These are phyloP conservation scores for Pseudomonodictys pantanalensis DNA, from an alignment of 495 filamentous ascomycete genomes.

Conservation along the genomic window DNA sequence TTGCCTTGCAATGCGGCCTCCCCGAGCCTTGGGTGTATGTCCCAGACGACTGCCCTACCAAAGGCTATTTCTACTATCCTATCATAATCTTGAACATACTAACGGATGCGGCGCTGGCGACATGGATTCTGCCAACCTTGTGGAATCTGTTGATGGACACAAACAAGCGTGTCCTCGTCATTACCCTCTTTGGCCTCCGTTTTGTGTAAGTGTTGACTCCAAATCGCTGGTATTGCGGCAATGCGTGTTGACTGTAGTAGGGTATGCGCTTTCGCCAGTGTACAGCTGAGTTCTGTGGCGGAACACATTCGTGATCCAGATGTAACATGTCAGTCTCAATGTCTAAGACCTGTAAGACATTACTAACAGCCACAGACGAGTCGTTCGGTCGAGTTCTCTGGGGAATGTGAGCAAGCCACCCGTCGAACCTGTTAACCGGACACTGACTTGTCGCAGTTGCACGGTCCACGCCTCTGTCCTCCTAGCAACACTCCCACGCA, in stretches of 20 bases:
- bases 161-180: conserved; percentile 17
- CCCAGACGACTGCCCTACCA: conserved; percentile 16
- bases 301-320: not conserved
- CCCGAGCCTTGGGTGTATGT: conserved; percentile 27
- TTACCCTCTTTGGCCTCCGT: conserved; percentile 24
- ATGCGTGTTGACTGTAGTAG: conserved; percentile 2
- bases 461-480: conserved; percentile 21
- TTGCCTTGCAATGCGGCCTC: conserved; percentile 31
- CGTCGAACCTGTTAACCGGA: not conserved
- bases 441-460: not conserved
- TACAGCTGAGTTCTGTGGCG: not conserved
- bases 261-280: conserved; percentile 4
- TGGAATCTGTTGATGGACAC: conserved; percentile 25
- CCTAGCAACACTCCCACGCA: conserved; percentile 20
- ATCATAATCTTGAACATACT: conserved; percentile 29
- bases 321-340: conserved; percentile 4
- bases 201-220: conserved; percentile 8
- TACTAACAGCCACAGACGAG: conserved; percentile 1
- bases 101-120: conserved; percentile 29
- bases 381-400: conserved; percentile 1
- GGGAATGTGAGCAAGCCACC: not conserved
- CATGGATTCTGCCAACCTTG: conserved; percentile 28
- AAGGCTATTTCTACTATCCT: conserved; percentile 28
- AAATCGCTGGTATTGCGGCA: not conserved
- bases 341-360: not conserved